Conservation (phyloP, 805 yeast species). For the Candida peoriensis region DNA sequence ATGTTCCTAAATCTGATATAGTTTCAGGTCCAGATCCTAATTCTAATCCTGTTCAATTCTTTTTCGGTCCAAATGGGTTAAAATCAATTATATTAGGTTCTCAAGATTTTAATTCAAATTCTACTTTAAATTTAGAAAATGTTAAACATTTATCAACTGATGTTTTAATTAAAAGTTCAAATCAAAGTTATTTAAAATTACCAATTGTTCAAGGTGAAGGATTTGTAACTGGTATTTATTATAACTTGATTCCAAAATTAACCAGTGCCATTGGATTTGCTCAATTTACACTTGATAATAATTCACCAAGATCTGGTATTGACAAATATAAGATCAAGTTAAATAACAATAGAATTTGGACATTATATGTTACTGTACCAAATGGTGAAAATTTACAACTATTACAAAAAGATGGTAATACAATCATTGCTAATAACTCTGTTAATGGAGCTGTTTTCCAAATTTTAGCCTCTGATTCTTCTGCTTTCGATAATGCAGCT, state of each 20-base stretch:
- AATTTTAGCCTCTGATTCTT: slow-evolving; percentile 46
- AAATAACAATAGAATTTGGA: slow-evolving; percentile 57
- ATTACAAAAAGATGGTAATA: slow-evolving; percentile 28
- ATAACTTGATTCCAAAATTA: slow-evolving; percentile 46
- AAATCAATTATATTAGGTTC: slow-evolving; percentile 53
- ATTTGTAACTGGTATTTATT: slow-evolving; percentile 62
- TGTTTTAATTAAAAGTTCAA: slow-evolving; percentile 21
- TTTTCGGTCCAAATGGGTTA: slow-evolving; percentile 63
- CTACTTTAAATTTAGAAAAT: slow-evolving; percentile 26
- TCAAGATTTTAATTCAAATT: slow-evolving; percentile 30
- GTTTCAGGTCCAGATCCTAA: slow-evolving; percentile 67
- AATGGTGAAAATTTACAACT: slow-evolving; percentile 29
- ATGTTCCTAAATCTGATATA: slow-evolving; percentile 50
- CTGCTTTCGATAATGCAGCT: slow-evolving; percentile 52
- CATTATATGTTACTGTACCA: slow-evolving; percentile 55
- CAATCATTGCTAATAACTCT: slow-evolving; percentile 38
- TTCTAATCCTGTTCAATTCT: slow-evolving; percentile 49
- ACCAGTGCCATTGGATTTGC: slow-evolving; percentile 65
- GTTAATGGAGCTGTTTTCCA: slow-evolving; percentile 54
- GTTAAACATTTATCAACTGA: slow-evolving; percentile 31
- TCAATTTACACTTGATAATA: slow-evolving; percentile 36
- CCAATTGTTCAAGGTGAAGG: slow-evolving; percentile 84
- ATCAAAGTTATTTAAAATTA: slow-evolving; percentile 37
- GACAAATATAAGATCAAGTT: slow-evolving; percentile 52
- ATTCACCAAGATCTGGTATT: slow-evolving; percentile 35